A percentile compares a stretch with the other conserved stretches of the same genome.
Evolutionary conservation across 495 filamentous ascomycete species (phyloP).

Genomic region (Aspergillus wentii): DNA sequence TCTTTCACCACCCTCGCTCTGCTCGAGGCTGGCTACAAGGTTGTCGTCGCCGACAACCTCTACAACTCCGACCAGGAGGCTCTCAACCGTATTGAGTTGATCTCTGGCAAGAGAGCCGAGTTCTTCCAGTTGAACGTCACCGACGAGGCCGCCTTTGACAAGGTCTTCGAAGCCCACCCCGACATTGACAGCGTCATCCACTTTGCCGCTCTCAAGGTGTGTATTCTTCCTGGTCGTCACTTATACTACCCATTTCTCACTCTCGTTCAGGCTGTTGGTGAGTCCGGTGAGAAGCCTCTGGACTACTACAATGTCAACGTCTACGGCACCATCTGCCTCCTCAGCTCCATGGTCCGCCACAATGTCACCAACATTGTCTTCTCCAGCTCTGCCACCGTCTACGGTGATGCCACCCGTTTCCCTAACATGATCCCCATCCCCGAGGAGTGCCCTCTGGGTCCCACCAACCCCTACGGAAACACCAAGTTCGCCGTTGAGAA

Average conservation of each 20-base stretch:
- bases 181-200: constrained; percentile 97
- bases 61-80: constrained; percentile 92
- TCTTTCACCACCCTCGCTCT: constrained; percentile 93
- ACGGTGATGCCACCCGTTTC: constrained; percentile 94
- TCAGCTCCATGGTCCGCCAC: constrained; percentile 80
- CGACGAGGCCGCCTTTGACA: constrained; percentile 74
- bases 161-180: constrained; percentile 83
- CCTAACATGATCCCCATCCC: constrained; percentile 99
- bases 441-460: constrained; percentile 89
- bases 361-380: constrained; percentile 97
- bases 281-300: constrained; percentile 89
- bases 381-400: constrained; percentile 93
- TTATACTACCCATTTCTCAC: constrained; percentile 5
- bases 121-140: constrained; percentile 89
- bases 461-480: constrained; percentile 95
- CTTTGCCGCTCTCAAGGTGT: constrained; percentile 94
- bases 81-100: constrained; percentile 87
- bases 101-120: constrained; percentile 80
- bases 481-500: constrained; percentile 89
- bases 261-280: constrained; percentile 74
- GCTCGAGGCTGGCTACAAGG: constrained; percentile 89
- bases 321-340: constrained; percentile 82
- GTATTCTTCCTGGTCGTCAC: constrained; percentile 11
- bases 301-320: constrained; percentile 99
- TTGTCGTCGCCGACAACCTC: constrained; percentile 90